Base-by-base conservation (phyloP, 768 basidiomycete species). In the Tephrocybe sp. region DNA sequence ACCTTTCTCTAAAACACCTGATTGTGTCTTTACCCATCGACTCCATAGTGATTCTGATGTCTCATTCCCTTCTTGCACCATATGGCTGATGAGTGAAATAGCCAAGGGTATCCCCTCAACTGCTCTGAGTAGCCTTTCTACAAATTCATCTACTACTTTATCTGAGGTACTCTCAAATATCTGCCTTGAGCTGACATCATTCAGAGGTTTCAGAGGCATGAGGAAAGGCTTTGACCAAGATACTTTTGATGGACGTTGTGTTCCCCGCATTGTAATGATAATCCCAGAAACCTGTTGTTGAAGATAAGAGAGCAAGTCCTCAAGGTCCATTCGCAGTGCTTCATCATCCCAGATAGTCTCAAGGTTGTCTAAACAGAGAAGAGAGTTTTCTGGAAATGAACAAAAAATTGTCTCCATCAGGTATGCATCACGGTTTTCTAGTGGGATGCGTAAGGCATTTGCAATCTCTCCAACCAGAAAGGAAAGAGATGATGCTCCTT, bases 1-100 rank as follows among this genome's bases (percentile, higher is more conserved):
- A n/a, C n/a, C n/a, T n/a, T n/a, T n/a, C n/a, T n/a, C n/a, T n/a
- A n/a, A n/a, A n/a, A n/a, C n/a, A n/a, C n/a, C n/a, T n/a, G n/a
- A n/a, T n/a, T n/a, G n/a, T n/a, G n/a, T n/a, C n/a, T n/a, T n/a
- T n/a, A n/a, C n/a, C n/a, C n/a, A n/a, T n/a, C n/a, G 48, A 42
- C 48, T 47, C 35, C 51, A 58, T 13, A 61, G 48, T 12, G 55
- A 58, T 31, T 52, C 40, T 3, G 60, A 56, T 11, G 56, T 60
- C 39, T 60, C 56, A 19, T 58, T 62, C 31, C 53, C 60, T 34
- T 60, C 60, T 44, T 59, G 54, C 33, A 60, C 48, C 40, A 62
- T 51, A 42, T 57, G 47, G 44, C 45, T n/a, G n/a, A n/a, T n/a
- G n/a, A n/a, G n/a, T n/a, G n/a, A n/a, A n/a, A n/a, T n/a, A n/a